Conservation (phyloP, 2,329 filamentous ascomycete genomes). For the Pseudogymnoascus sp. region DNA sequence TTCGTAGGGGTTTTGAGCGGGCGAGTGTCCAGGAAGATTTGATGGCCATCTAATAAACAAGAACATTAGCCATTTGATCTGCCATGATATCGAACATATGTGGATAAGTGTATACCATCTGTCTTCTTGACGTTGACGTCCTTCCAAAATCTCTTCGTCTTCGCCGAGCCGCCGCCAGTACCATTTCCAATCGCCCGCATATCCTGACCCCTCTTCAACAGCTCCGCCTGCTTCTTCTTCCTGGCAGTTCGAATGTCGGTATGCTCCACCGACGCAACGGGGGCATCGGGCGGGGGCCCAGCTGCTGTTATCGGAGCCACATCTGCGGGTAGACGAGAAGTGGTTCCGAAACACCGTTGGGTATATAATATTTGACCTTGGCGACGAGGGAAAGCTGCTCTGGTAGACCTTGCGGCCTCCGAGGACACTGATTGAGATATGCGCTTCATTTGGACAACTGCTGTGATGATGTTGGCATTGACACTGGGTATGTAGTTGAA, state of each 20-base stretch:
- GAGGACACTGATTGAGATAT: constrained; percentile 20
- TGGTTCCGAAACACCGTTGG: constrained; percentile 23
- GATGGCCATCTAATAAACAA: constrained; percentile 27
- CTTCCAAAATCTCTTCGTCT: constrained; percentile 79
- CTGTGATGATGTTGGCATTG: not conserved
- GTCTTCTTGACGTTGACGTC: constrained; percentile 65
- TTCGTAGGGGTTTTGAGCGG: constrained; percentile 75
- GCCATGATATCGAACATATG: not conserved
- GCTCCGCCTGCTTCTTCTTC: constrained; percentile 46
- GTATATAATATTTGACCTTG: constrained; percentile 7
- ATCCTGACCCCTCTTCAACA: constrained; percentile 46
- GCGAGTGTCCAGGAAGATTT: constrained; percentile 68
- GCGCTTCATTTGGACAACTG: constrained; percentile 23
- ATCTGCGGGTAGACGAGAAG: constrained; percentile 22
- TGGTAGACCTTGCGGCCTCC: constrained; percentile 13
- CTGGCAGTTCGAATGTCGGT: constrained; percentile 39
- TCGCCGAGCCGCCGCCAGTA: constrained; percentile 33
- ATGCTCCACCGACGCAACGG: constrained; percentile 36
- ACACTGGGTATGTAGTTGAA: not conserved
- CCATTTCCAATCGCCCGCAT: constrained; percentile 34
- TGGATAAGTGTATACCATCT: constrained; percentile 43
- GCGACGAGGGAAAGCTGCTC: constrained; percentile 8
- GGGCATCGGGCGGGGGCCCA: constrained; percentile 53
- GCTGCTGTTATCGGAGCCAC: constrained; percentile 44
- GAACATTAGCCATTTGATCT: constrained; percentile 9